Conservation (phyloP, 495 filamentous ascomycete genomes). For the Melanomma pulvis-pyrius region DNA sequence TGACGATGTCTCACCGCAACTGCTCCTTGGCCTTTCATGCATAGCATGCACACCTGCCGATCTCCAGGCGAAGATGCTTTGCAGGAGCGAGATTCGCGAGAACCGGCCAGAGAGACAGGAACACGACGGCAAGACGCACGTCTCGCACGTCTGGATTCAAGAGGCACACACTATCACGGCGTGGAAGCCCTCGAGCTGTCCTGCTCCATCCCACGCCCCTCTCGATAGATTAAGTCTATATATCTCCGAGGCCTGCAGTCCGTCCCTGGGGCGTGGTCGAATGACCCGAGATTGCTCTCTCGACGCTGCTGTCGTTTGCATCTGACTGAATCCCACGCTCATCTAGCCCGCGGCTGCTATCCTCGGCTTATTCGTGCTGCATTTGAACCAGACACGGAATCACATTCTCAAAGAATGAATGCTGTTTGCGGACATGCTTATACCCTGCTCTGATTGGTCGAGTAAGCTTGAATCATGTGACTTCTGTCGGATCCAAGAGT, state of each 20-base stretch:
- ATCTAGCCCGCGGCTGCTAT: background rate
- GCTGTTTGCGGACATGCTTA: background rate
- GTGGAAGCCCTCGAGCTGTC: background rate
- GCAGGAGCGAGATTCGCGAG: background rate
- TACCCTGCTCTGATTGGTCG: background rate
- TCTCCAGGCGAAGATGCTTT: background rate
- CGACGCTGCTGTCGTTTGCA: background rate
- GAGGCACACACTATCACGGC: too few relatives aligned
- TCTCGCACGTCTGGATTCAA: too few relatives aligned
- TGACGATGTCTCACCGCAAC: slow-evolving; percentile 22
- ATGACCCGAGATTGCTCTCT: background rate
- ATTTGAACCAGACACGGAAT: too few relatives aligned
- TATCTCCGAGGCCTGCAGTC: background rate
- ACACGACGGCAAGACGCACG: background rate
- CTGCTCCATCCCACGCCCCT: background rate
- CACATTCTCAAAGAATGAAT: background rate
- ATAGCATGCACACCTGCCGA: background rate
- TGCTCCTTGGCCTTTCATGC: slow-evolving; percentile 10
- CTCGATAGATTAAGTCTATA: background rate
- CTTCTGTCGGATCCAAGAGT: background rate
- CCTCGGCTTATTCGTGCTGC: background rate
- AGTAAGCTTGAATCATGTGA: background rate
- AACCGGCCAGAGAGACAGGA: background rate
- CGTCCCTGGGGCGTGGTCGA: background rate
- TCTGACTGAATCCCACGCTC: background rate